Conservation (phyloP, 495 filamentous ascomycete species). For the Hypoxylon lenormandii region DNA sequence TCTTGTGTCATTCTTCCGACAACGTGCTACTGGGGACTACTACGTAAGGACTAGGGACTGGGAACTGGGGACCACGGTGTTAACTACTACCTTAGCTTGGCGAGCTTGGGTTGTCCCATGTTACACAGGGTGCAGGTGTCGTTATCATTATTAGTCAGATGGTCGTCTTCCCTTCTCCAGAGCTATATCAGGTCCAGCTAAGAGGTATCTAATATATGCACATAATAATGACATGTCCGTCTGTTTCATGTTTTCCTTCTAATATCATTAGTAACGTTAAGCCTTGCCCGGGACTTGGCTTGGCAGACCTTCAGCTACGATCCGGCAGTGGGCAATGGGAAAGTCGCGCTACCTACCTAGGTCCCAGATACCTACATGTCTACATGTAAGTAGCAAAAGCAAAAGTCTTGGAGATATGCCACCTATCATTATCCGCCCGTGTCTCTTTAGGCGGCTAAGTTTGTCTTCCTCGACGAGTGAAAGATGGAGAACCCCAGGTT, state of each 20-base stretch:
- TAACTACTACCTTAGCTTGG: conserved; percentile 42
- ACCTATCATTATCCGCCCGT: conserved; percentile 37
- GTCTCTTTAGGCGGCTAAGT: conserved; percentile 41
- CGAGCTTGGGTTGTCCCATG: conserved; percentile 7
- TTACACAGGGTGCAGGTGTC: conserved; percentile 23
- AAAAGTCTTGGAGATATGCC: conserved; percentile 12
- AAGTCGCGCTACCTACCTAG: neutral
- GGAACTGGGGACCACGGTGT: conserved; percentile 44
- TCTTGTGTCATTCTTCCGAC: conserved; percentile 41
- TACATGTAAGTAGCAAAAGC: no score
- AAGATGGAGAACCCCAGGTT: conserved; percentile 16
- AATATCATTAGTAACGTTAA: conserved; percentile 9
- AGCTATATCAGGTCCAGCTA: neutral
- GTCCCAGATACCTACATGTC: no score
- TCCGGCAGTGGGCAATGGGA: conserved; percentile 14
- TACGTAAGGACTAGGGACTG: no score
- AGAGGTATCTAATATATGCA: neutral
- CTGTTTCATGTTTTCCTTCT: conserved; percentile 27
- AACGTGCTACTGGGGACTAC: conserved; percentile 40
- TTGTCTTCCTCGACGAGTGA: conserved; percentile 34
- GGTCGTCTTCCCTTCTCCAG: no score
- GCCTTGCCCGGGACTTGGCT: conserved; percentile 13
- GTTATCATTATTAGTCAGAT: conserved; percentile 10
- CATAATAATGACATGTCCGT: conserved; percentile 24
- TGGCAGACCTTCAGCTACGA: conserved; percentile 23